Percentiles rank a stretch among this genome's conserved stretches.
Evolutionary conservation across 2,329 filamentous ascomycete genomes (phyloP).

Genomic region (Colletotrichum brevisporum): DNA sequence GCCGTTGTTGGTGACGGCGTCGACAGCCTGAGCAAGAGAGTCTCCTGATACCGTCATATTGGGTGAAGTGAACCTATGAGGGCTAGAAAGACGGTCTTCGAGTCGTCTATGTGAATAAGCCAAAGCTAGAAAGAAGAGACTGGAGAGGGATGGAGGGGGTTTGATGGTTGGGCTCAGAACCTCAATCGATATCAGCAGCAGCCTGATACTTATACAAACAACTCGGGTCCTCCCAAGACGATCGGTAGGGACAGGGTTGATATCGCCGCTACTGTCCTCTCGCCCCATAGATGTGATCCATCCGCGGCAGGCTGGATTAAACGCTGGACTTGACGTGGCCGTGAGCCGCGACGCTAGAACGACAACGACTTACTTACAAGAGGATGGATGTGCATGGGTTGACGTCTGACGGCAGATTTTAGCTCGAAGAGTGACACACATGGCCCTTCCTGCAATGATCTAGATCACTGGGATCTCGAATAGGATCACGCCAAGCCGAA

Average conservation of each 20-base stretch:
- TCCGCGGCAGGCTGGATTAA: too few relatives aligned
- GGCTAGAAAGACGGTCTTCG: not conserved
- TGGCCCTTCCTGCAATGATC: too few relatives aligned
- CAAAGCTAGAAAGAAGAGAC: too few relatives aligned
- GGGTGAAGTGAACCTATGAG: too few relatives aligned
- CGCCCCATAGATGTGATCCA: too few relatives aligned
- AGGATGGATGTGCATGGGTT: slow-evolving; percentile 5
- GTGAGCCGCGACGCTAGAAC: not conserved
- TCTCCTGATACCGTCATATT: slow-evolving; percentile 29
- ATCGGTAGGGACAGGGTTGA: too few relatives aligned
- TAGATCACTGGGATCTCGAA: too few relatives aligned
- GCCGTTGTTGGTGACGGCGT: slow-evolving; percentile 16
- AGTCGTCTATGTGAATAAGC: too few relatives aligned
- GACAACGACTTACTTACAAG: not conserved
- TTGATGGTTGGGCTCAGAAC: not conserved
- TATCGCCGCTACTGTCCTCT: not conserved
- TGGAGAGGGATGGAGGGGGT: too few relatives aligned
- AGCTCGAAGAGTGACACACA: not conserved
- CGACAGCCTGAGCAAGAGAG: not conserved
- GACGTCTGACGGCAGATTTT: slow-evolving; percentile 35
- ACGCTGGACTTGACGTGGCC: too few relatives aligned
- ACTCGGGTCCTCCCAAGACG: not conserved
- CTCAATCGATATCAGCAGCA: not conserved
- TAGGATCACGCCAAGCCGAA: too few relatives aligned
- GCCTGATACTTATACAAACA: not conserved